These are phyloP conservation scores for Lactarius pseudohatsudake DNA, from an alignment of 768 basidiomycete genomes.

Conservation along the genomic window DNA sequence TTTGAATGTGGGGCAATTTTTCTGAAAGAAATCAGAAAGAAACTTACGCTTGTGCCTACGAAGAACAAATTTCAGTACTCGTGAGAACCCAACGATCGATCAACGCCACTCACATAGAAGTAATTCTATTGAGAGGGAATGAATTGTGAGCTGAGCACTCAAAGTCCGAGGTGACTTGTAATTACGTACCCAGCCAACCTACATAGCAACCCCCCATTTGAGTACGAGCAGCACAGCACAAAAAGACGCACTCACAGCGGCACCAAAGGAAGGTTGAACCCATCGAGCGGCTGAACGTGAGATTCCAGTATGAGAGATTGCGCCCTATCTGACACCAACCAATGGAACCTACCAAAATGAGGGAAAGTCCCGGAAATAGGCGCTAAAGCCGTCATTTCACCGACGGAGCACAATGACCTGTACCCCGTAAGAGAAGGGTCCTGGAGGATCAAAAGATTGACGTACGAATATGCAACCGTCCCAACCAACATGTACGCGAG, in stretches of 20 bases:
- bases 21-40: too few species aligned
- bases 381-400: constrained; percentile 79
- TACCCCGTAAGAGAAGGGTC: not conserved
- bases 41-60: constrained; percentile 37
- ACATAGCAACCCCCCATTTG: not conserved
- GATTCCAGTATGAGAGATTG: not conserved
- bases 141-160: not conserved
- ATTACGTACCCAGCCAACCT: constrained; percentile 36
- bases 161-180: not conserved
- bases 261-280: constrained; percentile 41
- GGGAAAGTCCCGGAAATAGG: constrained; percentile 79
- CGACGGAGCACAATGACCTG: constrained; percentile 63
- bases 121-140: constrained; percentile 44
- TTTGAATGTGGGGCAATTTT: not conserved
- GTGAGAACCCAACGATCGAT: not conserved
- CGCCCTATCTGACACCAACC: not conserved
- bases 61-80: constrained; percentile 12
- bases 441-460: constrained; percentile 35
- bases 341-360: constrained; percentile 51
- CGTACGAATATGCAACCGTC: constrained; percentile 63
- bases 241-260: constrained; percentile 34
- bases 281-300: constrained; percentile 35
- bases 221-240: not conserved
- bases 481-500: constrained; percentile 65
- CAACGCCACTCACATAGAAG: constrained; percentile 45